Evolutionary conservation across 1,284 basidiomycete species (phyloP).

Genomic region (Irpex sp.): DNA sequence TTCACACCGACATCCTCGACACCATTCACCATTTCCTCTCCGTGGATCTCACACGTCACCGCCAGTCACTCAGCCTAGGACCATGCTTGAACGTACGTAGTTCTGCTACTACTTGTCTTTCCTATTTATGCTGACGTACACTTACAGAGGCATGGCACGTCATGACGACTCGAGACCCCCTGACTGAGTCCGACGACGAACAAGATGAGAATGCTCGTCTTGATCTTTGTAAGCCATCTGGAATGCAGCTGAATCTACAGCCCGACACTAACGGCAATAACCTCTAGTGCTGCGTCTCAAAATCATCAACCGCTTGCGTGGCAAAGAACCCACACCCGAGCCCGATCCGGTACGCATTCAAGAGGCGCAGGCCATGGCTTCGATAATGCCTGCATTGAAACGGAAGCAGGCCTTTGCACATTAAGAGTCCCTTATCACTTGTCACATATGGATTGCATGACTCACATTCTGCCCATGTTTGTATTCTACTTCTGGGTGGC

Average conservation of each 20-base stretch:
- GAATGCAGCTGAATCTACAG: neutral
- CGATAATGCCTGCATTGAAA: neutral
- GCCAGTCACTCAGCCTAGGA: constrained; percentile 20
- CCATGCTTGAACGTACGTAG: constrained; percentile 51
- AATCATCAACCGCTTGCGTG: constrained; percentile 53
- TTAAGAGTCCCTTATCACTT: neutral
- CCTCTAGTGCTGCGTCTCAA: constrained; percentile 49
- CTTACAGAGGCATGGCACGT: constrained; percentile 55
- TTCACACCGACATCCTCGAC: neutral
- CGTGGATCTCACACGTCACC: constrained; percentile 8
- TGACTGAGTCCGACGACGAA: constrained; percentile 57
- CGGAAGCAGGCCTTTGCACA: constrained; percentile 1
- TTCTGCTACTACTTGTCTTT: constrained; percentile 6
- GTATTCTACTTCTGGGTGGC: no score
- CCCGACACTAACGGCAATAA: neutral
- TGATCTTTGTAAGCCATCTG: constrained; percentile 27
- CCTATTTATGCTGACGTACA: neutral
- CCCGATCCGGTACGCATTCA: constrained; percentile 14
- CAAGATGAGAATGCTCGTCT: constrained; percentile 54
- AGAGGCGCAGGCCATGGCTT: neutral
- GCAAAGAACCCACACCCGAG: constrained; percentile 45
- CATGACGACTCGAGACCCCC: constrained; percentile 46
- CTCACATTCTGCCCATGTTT: no score
- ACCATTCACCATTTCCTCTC: constrained; percentile 12
- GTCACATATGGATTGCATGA: no score